These are phyloP conservation scores for Syncephalis fuscata DNA, from an alignment of 371 early-diverging fungal species.

Conservation along the genomic window DNA sequence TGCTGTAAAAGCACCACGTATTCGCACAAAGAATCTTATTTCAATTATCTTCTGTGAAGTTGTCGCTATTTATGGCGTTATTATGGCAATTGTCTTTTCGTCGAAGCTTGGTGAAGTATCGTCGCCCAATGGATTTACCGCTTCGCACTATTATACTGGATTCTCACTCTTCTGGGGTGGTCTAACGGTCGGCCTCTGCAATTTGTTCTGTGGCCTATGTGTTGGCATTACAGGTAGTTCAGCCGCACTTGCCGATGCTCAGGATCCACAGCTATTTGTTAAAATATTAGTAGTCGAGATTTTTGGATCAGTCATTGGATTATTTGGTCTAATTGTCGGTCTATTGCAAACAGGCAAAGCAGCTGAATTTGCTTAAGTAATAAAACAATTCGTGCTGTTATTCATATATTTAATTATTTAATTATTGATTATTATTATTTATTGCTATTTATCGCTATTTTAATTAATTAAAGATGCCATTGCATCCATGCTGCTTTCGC, in stretches of 20 bases:
- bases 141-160: conserved; percentile 48
- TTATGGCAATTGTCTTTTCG: conserved; percentile 92
- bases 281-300: conserved; percentile 94
- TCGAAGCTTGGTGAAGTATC: conserved; percentile 50
- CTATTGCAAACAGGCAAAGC: conserved; percentile 35
- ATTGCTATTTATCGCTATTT: too few species aligned
- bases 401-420: too few species aligned
- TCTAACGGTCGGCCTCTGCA: conserved; percentile 84
- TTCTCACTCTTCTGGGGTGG: conserved; percentile 95
- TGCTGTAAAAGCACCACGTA: conserved; percentile 84
- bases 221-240: conserved; percentile 92
- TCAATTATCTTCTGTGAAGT: conserved; percentile 97
- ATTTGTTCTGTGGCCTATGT: conserved; percentile 83
- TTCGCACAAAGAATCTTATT: conserved; percentile 92
- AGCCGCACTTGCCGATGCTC: conserved; percentile 92
- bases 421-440: too few species aligned
- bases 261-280: conserved; percentile 86
- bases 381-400: too few species aligned
- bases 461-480: too few species aligned
- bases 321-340: conserved; percentile 90
- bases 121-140: conserved; percentile 10
- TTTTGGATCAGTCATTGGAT: conserved; percentile 88
- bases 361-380: conserved; percentile 17
- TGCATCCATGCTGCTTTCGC: too few species aligned
- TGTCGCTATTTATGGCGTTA: conserved; percentile 96